A percentile compares a stretch with the other conserved stretches of the same genome.
Conservation (phyloP, 2,329 filamentous ascomycete species). For the Colletotrichum lupini region DNA sequence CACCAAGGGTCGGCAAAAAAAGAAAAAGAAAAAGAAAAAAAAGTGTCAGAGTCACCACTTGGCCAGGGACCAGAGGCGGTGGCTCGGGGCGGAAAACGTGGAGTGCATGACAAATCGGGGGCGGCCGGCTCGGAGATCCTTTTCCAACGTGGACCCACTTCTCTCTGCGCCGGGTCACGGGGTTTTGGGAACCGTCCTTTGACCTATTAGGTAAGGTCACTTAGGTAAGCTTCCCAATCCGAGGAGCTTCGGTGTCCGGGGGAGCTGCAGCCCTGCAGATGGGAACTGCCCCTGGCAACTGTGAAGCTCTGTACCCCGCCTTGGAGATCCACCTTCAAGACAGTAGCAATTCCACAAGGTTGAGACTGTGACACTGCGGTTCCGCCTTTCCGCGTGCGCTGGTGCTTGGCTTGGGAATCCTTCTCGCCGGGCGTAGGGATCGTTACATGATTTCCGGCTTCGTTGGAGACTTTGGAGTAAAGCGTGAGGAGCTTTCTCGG, state of each 20-base stretch:
- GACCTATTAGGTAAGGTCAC: no score
- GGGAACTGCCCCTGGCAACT: not conserved
- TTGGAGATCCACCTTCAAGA: no score
- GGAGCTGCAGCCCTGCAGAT: not conserved
- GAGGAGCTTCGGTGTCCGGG: not conserved
- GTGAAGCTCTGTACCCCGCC: not conserved
- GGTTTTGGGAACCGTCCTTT: not conserved
- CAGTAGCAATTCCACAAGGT: not conserved
- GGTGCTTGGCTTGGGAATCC: not conserved
- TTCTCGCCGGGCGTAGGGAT: not conserved
- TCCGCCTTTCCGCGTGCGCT: no score
- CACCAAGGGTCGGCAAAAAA: not conserved
- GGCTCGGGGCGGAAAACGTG: slow-evolving; percentile 2
- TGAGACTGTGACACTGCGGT: not conserved
- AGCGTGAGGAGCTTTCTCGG: not conserved
- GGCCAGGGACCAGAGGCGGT: not conserved
- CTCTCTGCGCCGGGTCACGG: not conserved
- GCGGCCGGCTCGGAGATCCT: slow-evolving; percentile 18
- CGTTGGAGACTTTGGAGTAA: not conserved
- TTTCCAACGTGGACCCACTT: not conserved
- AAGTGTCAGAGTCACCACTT: slow-evolving; percentile 32
- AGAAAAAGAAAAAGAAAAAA: slow-evolving; percentile 3
- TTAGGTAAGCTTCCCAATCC: not conserved
- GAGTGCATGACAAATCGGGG: slow-evolving; percentile 33
- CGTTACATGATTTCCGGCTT: not conserved